A percentile compares a stretch with the other conserved stretches of the same genome.
Conservation (phyloP, 306 rosid genomes). For the Acacia confusa region DNA sequence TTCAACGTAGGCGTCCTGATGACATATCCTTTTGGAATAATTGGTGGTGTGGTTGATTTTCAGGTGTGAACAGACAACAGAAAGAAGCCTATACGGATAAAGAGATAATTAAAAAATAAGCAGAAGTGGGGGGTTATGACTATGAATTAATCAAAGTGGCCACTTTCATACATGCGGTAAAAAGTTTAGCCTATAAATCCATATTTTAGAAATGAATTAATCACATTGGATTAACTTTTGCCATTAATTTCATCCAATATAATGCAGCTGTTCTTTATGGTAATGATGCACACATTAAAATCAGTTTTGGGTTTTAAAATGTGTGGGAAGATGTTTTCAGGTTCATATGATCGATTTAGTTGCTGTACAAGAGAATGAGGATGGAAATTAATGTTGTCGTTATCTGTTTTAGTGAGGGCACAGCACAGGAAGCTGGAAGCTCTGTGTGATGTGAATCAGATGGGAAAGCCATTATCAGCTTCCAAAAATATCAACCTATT, state of each 20-base stretch:
- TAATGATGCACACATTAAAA: not conserved
- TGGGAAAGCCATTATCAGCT: not conserved
- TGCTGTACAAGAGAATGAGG: no score
- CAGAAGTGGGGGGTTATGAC: not conserved
- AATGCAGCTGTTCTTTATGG: not conserved
- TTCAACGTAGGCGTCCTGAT: slow-evolving; percentile 11
- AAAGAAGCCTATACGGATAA: not conserved
- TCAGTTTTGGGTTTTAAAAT: not conserved
- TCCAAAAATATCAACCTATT: not conserved
- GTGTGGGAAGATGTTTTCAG: not conserved
- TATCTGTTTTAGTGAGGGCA: no score
- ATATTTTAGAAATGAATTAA: no score
- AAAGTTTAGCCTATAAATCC: not conserved
- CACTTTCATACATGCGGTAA: not conserved
- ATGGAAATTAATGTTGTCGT: no score
- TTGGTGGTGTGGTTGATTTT: not conserved
- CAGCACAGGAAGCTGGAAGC: not conserved
- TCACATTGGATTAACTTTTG: not conserved
- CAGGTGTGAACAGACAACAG: not conserved
- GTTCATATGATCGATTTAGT: not conserved
- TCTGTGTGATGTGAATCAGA: not conserved
- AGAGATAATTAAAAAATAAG: not conserved
- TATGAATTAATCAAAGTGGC: not conserved
- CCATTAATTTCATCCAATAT: not conserved
- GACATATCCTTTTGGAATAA: not conserved